Evolutionary conservation across 208 protist genomes (phyloP).

Genomic region (Tritrichomonas foetus): DNA sequence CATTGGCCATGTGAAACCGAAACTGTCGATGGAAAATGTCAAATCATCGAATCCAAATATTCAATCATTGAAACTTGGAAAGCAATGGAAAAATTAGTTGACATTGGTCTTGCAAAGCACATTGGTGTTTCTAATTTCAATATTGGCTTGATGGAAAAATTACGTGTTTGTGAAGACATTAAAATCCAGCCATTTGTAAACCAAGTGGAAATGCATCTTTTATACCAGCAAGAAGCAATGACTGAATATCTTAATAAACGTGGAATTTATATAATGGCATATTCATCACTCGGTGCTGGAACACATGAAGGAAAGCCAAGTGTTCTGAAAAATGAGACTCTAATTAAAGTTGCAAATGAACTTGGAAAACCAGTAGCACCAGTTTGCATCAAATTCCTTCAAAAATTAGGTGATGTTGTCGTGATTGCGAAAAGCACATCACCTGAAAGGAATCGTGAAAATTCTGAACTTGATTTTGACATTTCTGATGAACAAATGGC

Average conservation of each 20-base stretch:
- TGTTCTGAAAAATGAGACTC: background rate
- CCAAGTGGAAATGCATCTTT: constrained; percentile 46
- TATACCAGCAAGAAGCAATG: constrained; percentile 47
- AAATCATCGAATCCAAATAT: background rate
- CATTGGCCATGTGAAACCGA: background rate
- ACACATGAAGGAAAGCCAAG: background rate
- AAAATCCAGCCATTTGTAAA: background rate
- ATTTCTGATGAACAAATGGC: background rate
- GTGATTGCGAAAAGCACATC: background rate
- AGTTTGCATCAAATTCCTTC: background rate
- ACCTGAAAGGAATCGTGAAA: background rate
- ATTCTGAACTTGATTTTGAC: background rate
- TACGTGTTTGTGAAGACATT: background rate
- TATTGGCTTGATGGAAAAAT: background rate
- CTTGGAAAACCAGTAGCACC: background rate
- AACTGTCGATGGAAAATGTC: background rate
- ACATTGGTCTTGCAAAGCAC: background rate
- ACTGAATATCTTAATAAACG: constrained; percentile 38
- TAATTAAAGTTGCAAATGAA: background rate
- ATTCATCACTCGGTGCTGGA: constrained; percentile 47
- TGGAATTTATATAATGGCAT: constrained; percentile 47
- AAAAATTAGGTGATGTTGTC: background rate
- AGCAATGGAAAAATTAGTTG: background rate
- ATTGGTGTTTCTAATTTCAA: constrained; percentile 33
- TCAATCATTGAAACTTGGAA: background rate